Percentiles rank a stretch among this genome's conserved stretches.
Conservation (phyloP, 2,329 filamentous ascomycete species). For the Trichoderma semiorbis region DNA sequence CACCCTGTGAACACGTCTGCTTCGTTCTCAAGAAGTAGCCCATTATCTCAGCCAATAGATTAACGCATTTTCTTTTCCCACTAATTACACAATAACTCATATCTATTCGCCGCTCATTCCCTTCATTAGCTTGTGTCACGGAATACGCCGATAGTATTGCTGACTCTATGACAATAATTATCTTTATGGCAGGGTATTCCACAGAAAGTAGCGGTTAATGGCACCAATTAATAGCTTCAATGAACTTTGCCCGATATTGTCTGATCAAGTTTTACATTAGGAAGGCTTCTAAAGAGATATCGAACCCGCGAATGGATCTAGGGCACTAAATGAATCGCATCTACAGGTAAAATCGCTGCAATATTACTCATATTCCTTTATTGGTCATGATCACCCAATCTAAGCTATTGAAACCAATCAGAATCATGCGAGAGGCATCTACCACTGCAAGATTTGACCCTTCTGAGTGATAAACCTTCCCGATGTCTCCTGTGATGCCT, state of each 20-base stretch:
- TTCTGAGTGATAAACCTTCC: conserved; percentile 21
- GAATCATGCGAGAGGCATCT: not conserved
- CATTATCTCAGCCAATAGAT: not conserved
- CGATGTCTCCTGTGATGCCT: conserved; percentile 26
- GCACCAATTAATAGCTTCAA: not conserved
- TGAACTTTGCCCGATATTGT: not conserved
- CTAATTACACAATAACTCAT: not conserved
- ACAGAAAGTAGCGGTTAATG: not conserved
- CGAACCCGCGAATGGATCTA: not conserved
- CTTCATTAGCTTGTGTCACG: not conserved
- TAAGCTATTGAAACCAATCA: not conserved
- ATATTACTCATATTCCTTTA: not conserved
- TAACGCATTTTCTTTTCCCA: too few relatives aligned
- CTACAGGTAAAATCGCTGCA: not conserved
- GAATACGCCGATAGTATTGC: not conserved
- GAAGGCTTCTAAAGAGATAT: not conserved
- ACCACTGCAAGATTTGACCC: not conserved
- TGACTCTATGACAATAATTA: not conserved
- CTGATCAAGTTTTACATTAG: not conserved
- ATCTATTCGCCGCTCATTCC: not conserved
- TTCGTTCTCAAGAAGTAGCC: not conserved
- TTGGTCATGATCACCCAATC: not conserved
- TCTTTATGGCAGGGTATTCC: not conserved
- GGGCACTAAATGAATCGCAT: not conserved
- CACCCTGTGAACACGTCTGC: not conserved